These are phyloP conservation scores for Zygosaccharomyces pseudorouxii DNA, from an alignment of 805 yeast genomes.

Conservation along the genomic window DNA sequence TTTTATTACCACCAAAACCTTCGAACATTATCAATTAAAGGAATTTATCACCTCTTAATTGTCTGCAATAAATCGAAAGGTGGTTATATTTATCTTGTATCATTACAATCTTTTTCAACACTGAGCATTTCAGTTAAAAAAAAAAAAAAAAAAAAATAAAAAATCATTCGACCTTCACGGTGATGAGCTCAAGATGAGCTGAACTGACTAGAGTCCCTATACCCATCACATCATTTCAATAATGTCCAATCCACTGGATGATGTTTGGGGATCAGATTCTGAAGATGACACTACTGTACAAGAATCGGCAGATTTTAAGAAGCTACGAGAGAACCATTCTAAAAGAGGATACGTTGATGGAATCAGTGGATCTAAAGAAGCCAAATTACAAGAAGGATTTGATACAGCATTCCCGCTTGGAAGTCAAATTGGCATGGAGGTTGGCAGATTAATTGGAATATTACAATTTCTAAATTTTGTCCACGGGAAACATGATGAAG, in stretches of 20 bases:
- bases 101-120: neutral
- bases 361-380: slow-evolving; percentile 59
- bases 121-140: neutral
- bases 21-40: slow-evolving; percentile 14
- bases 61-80: neutral
- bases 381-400: slow-evolving; percentile 71
- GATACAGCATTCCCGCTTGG: slow-evolving; percentile 78
- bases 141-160: neutral
- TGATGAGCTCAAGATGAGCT: too few species aligned
- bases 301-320: slow-evolving; percentile 31
- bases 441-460: slow-evolving; percentile 60
- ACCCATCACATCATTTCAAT: neutral
- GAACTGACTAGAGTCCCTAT: too few species aligned
- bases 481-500: slow-evolving; percentile 18
- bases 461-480: slow-evolving; percentile 36
- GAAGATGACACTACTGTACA: slow-evolving; percentile 11
- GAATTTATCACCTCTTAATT: neutral
- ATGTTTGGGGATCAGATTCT: slow-evolving; percentile 27
- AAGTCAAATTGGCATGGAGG: slow-evolving; percentile 57
- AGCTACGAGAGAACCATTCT: slow-evolving; percentile 55
- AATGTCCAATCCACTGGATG: slow-evolving; percentile 16
- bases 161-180: neutral
- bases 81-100: neutral
- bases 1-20: slow-evolving; percentile 27
- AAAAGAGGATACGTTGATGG: slow-evolving; percentile 87